Evolutionary conservation across 768 basidiomycete species (phyloP), one percentile per base, ranked within the genome.

Genomic region (Leccinum aurantiacum): DNA sequence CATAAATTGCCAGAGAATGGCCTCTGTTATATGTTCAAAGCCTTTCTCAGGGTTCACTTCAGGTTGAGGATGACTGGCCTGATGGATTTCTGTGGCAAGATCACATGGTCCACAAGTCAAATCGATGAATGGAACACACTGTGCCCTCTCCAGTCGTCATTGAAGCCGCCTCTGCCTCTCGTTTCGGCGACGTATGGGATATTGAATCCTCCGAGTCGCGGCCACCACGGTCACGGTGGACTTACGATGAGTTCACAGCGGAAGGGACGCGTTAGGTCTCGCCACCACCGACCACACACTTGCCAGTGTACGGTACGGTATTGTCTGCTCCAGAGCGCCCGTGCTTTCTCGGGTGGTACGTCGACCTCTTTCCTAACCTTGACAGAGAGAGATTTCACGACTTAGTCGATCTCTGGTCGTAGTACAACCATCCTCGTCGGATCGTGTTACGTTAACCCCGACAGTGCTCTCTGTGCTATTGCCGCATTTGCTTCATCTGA

Each of bases 361-460:
- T 65, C 70, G 61, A 64, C 65, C 49, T 54, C 58, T 55, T 59
- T 53, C 56, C 53, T 55, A 19, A 58, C 37, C 41, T 38, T 44
- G 41, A 48, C 65, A 94, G 92, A 87, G 88, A 71, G 91, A 94
- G 73, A 77, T 93, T 59, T 78, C 82, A 25, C 81, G 83, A 51
- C 77, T 93, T 25, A 85, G 90, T 29, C 84, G 82, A 58, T 85
- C 84, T 72, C 78, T 91, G 47, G 72, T 81, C 3, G 79, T 78
- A 53, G 25, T 25, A 25, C 86, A 91, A 66, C 82, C 85, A 24
- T 82, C 85, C 14, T 78, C 81, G 6, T 79, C 86, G 14, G 87
- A 89, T 57, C 78, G 83, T 31, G 77, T 89, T 56, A 82, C 90
- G 24, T 76, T 94, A 44, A 90, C 92, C 0, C 86, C 89, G 3